A percentile compares a stretch with the other conserved stretches of the same genome.
phyloP scores from a whole-genome alignment of 148 eudicot species.

The Persicaria maculosa region DNA sequence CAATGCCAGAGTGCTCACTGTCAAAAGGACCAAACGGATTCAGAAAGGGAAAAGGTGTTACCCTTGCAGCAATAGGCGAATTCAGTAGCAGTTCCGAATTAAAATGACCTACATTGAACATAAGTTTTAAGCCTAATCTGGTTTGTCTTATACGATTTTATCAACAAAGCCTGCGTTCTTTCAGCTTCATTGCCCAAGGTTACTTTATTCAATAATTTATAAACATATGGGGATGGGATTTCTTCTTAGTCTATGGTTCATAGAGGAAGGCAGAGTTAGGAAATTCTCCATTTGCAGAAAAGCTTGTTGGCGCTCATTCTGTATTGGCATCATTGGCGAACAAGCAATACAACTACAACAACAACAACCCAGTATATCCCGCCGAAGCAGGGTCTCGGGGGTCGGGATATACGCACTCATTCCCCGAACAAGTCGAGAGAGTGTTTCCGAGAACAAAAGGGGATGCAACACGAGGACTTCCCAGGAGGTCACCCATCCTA shows the following conservation, averaged over 20 bases:
- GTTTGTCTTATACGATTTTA: neutral
- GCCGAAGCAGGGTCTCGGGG: no score
- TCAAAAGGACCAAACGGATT: neutral
- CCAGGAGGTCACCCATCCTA: no score
- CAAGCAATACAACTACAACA: neutral
- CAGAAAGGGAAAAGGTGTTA: neutral
- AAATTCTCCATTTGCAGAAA: neutral
- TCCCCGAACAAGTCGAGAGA: no score
- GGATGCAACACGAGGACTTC: no score
- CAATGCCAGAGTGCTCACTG: constrained; percentile 53
- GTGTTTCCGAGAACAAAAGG: no score
- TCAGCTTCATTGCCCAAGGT: neutral
- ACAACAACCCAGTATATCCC: no score
- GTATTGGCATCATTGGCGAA: neutral
- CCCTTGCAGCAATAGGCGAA: neutral
- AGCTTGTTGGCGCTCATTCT: neutral
- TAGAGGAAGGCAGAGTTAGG: neutral
- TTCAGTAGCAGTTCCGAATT: neutral
- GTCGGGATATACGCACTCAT: no score
- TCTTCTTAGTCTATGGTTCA: no score
- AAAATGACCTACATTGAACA: neutral
- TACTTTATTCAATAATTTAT: neutral
- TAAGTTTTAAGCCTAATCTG: neutral
- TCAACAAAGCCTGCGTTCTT: neutral
- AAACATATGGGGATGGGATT: neutral